Percentiles rank a stretch among this genome's conserved stretches.
phyloP scores from a whole-genome alignment of 331 rosid species.

The Rhamnella rubrinervis region DNA sequence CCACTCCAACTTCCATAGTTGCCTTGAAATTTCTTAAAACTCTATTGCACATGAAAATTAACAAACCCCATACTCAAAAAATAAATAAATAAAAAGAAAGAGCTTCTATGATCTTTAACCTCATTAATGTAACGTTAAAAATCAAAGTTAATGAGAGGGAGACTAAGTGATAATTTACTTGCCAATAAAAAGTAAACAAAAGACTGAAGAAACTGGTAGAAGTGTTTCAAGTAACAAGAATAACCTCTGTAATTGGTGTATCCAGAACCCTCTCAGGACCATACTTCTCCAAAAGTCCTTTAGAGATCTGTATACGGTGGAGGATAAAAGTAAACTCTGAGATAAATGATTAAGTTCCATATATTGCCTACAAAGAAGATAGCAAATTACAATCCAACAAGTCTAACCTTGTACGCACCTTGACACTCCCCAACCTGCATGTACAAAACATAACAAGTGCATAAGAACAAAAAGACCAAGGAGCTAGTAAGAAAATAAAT shows the following conservation, averaged over 20 bases:
- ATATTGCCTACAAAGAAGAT: neutral
- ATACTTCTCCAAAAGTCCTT: conserved; percentile 91
- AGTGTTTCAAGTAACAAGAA: conserved; percentile 27
- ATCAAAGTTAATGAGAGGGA: neutral
- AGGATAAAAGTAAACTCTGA: conserved; percentile 2
- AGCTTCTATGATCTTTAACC: too few relatives aligned
- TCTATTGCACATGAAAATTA: conserved; percentile 45
- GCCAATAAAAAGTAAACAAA: conserved; percentile 16
- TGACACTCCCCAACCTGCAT: conserved; percentile 97
- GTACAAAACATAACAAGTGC: conserved; percentile 21
- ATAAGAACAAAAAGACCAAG: conserved; percentile 16
- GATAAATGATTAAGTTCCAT: neutral
- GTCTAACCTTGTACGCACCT: conserved; percentile 94
- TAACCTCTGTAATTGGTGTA: conserved; percentile 97
- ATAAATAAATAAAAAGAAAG: neutral
- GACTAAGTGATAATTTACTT: neutral
- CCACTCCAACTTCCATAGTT: conserved; percentile 31
- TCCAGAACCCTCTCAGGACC: conserved; percentile 98
- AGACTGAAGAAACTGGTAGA: neutral
- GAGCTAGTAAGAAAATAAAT: neutral
- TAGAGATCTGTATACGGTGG: conserved; percentile 55
- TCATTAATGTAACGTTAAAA: conserved; percentile 1
- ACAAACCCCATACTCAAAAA: neutral
- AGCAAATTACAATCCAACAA: conserved; percentile 1
- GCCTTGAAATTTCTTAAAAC: conserved; percentile 46